Conservation (phyloP, 176 grass and related monocot species). For the Lolium perenne region DNA sequence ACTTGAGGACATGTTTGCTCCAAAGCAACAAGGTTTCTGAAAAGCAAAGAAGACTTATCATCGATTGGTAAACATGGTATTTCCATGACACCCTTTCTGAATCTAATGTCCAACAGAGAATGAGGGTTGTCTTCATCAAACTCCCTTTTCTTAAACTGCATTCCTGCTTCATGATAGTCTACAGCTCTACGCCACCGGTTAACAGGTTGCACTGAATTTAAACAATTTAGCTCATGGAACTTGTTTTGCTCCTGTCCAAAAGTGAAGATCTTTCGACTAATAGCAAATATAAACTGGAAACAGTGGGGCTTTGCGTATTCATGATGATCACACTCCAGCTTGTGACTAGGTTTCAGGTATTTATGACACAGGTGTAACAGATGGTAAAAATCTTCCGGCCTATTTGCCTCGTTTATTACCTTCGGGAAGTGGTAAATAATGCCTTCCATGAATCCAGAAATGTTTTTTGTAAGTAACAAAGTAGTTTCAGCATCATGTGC, state of each 20-base stretch:
- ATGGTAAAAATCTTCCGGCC: not conserved
- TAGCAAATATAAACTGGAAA: not conserved
- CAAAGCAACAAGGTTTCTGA: slow-evolving; percentile 38
- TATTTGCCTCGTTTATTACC: not conserved
- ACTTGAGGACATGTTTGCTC: slow-evolving; percentile 45
- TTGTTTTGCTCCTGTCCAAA: not conserved
- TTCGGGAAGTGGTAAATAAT: not conserved
- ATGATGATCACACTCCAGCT: not conserved
- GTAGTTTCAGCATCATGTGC: not conserved
- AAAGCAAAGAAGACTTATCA: slow-evolving; percentile 34
- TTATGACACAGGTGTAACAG: slow-evolving; percentile 7
- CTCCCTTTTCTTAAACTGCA: not conserved
- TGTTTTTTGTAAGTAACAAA: rapidly evolving
- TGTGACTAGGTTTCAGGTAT: not conserved
- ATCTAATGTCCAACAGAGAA: slow-evolving; percentile 38
- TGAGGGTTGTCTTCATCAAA: not conserved
- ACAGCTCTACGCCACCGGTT: slow-evolving; percentile 37
- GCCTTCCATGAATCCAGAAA: slow-evolving; percentile 22
- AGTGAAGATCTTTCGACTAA: not conserved
- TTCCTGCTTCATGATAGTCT: slow-evolving; percentile 37
- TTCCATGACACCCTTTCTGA: slow-evolving; percentile 4
- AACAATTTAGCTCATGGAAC: not conserved
- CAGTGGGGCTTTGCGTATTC: rapidly evolving
- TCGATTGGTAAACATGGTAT: slow-evolving; percentile 28
- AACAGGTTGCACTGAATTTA: rapidly evolving